Base-by-base conservation (phyloP, 306 rosid species). In the Glycyrrhiza uralensis region DNA sequence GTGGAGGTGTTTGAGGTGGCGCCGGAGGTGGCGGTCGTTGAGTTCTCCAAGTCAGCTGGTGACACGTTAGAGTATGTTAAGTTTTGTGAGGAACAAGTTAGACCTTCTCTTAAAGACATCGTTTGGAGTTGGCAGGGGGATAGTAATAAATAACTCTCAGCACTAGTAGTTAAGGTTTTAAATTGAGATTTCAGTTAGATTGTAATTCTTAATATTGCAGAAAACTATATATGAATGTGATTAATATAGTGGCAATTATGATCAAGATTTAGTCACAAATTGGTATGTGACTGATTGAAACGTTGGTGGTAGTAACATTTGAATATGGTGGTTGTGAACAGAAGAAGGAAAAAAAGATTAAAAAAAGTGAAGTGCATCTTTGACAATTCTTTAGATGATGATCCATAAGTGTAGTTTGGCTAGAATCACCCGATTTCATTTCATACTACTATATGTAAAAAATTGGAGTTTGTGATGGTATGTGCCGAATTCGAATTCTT, bases 51-150 rank as follows among this genome's bases (percentile, higher is more conserved):
- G 81, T 77, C 84, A 0, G 67, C 90, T 11, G 96, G 98, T 0
- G 96, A 90, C 42, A 88, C 92, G 1, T 41, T 90, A 0, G 96
- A 92, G 73, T 92, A 92, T 61, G 42, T 69, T 4, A 87, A 85
- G 76, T 82, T 89, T 28, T 92, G 88, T 59, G 96, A 92, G 58
- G 87, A 85, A 12, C 86, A 89, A 5, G 81, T 86, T 6, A 83
- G 98, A 57, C 94, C 98, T n/a, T 89, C 96, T 0, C 81, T 89
- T 10, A 81, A 89, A 52, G 98, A 92, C 88, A 83, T 92, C 18
- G 94, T 92, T 52, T 92, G 98, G 98, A 80, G 86, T n/a, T 92
- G 98, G 96, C 98, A 89, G 54, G 97, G 96, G 24, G 92, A 89
- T 5, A 6, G 6, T 44, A 46, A 4, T 32, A n/a, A n/a, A n/a